These are phyloP conservation scores for Termitomyces eurrhizus DNA, from an alignment of 768 basidiomycete species.

Conservation along the genomic window DNA sequence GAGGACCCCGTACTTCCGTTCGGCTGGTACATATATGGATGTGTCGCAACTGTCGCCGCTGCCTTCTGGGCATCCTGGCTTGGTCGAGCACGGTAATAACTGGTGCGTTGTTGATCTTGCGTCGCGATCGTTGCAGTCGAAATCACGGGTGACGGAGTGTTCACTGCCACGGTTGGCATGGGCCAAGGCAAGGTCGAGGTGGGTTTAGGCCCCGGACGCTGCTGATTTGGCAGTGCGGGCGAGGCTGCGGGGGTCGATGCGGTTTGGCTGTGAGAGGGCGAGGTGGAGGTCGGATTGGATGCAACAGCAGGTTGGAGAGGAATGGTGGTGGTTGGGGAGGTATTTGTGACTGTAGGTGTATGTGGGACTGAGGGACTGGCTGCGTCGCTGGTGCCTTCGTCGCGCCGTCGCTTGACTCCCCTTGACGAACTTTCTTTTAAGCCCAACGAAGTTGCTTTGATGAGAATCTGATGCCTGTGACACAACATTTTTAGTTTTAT, in stretches of 20 bases:
- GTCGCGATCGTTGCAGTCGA: conserved; percentile 25
- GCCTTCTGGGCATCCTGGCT: conserved; percentile 14
- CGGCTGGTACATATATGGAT: conserved; percentile 45
- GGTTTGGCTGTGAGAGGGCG: conserved; percentile 36
- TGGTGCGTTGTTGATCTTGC: conserved; percentile 41
- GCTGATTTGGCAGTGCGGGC: conserved; percentile 45
- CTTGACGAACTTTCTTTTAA: conserved; percentile 65
- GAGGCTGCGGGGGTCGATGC: conserved; percentile 47
- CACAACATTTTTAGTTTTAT: neutral
- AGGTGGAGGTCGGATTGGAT: conserved; percentile 26
- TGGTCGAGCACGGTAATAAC: conserved; percentile 55
- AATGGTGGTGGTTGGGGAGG: conserved; percentile 19
- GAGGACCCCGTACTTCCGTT: conserved; percentile 28
- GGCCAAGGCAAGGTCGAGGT: conserved; percentile 50
- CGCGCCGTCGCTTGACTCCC: conserved; percentile 42
- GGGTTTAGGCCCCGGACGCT: conserved; percentile 26
- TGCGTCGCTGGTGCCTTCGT: conserved; percentile 36
- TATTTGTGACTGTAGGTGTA: conserved; percentile 24
- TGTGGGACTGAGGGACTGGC: conserved; percentile 29
- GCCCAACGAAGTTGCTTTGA: conserved; percentile 76
- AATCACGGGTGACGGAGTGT: conserved; percentile 54
- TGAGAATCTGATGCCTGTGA: conserved; percentile 75
- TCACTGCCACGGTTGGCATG: conserved; percentile 68
- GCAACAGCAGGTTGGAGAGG: conserved; percentile 11
- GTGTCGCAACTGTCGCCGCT: conserved; percentile 15